phyloP scores from a whole-genome alignment of 2,329 filamentous ascomycete genomes.

The Colletotrichum spinosum region DNA sequence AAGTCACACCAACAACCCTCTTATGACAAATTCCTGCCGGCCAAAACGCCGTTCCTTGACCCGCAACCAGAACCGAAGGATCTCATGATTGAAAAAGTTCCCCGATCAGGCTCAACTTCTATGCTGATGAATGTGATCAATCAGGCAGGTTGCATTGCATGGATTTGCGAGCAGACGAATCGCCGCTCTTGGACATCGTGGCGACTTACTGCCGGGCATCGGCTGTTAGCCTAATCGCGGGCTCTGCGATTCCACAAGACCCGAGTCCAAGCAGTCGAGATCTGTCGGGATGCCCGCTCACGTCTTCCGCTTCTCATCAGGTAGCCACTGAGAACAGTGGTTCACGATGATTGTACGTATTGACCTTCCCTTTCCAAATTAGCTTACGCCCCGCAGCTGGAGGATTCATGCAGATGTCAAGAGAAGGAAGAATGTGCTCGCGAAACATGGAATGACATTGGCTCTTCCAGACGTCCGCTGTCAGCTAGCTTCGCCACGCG shows the following conservation, averaged over 20 bases:
- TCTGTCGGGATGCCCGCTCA: slow-evolving; percentile 1
- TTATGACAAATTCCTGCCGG: background rate
- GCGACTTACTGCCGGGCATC: background rate
- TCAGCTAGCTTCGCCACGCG: too few species aligned
- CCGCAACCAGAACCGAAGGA: background rate
- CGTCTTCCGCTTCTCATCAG: background rate
- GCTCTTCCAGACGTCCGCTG: background rate
- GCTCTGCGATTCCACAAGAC: background rate
- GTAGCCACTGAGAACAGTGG: slow-evolving; percentile 2
- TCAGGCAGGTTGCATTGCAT: slow-evolving; percentile 28
- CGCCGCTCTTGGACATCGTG: background rate
- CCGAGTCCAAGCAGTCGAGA: background rate
- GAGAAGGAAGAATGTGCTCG: background rate
- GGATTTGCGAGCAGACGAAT: slow-evolving; percentile 8
- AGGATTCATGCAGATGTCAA: slow-evolving; percentile 16
- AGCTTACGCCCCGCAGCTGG: slow-evolving; percentile 16
- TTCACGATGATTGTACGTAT: background rate
- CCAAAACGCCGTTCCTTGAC: too few species aligned
- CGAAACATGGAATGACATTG: background rate
- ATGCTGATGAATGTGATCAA: slow-evolving; percentile 8
- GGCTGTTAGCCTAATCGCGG: background rate
- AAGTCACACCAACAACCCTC: background rate
- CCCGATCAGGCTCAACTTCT: slow-evolving; percentile 9
- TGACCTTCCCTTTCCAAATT: slow-evolving; percentile 31
- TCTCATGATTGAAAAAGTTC: background rate